phyloP scores from a whole-genome alignment of 768 basidiomycete genomes.

The Hydnum rufescens region DNA sequence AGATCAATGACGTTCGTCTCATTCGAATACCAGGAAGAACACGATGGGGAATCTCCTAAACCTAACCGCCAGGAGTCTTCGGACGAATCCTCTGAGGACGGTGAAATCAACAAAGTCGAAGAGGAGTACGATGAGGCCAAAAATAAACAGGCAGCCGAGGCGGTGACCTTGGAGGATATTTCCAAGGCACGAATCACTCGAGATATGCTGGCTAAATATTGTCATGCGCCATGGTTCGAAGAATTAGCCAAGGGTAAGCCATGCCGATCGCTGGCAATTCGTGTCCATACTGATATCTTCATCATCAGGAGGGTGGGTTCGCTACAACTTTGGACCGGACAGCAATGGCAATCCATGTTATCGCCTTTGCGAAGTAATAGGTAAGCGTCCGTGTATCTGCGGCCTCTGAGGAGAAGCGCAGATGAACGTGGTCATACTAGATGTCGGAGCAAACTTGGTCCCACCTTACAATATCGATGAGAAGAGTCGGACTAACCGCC shows the following conservation, averaged over 20 bases:
- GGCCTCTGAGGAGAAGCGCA: no score
- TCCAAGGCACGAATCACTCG: constrained; percentile 44
- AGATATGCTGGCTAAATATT: constrained; percentile 48
- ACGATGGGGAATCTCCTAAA: constrained; percentile 25
- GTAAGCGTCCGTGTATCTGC: constrained; percentile 33
- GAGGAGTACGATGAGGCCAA: constrained; percentile 43
- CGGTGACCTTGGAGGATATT: constrained; percentile 36
- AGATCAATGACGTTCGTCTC: constrained; percentile 34
- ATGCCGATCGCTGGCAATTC: background rate
- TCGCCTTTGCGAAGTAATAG: constrained; percentile 58
- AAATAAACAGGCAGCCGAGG: constrained; percentile 24
- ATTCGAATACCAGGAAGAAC: constrained; percentile 60
- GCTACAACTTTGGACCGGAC: constrained; percentile 58
- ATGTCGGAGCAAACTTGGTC: constrained; percentile 29
- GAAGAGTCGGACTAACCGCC: constrained; percentile 33
- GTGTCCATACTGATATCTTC: background rate
- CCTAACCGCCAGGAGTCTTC: constrained; percentile 18
- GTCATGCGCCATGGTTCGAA: constrained; percentile 65
- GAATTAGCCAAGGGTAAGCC: constrained; percentile 54
- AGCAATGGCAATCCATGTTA: constrained; percentile 37
- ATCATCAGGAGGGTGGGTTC: constrained; percentile 57
- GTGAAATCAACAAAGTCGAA: constrained; percentile 36
- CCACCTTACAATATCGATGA: constrained; percentile 61
- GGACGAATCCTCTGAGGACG: constrained; percentile 12
- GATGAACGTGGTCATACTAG: constrained; percentile 15